Conservation (phyloP, 2,329 filamentous ascomycete genomes). For the Ascomycota sp. region DNA sequence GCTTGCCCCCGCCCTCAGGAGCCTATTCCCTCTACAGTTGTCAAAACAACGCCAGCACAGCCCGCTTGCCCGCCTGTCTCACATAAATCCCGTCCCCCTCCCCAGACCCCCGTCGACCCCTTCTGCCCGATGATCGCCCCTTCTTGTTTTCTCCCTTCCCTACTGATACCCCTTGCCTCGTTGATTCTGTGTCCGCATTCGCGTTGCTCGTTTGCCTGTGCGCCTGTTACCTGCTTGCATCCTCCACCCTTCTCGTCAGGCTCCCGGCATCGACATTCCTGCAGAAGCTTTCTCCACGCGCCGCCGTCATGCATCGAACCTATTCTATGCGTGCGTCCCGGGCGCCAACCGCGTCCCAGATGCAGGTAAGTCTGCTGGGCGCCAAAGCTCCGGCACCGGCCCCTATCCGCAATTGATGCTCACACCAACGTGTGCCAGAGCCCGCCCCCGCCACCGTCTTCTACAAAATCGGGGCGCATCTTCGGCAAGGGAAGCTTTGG, state of each 20-base stretch:
- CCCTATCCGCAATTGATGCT: background rate
- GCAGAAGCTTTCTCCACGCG: background rate
- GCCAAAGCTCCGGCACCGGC: background rate
- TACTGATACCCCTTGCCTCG: too few species aligned
- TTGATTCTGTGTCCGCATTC: too few species aligned
- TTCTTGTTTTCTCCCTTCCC: too few species aligned
- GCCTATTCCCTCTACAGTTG: too few species aligned
- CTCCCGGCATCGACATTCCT: background rate
- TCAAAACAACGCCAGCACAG: too few species aligned
- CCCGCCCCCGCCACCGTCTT: constrained; percentile 76
- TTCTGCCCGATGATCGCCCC: too few species aligned
- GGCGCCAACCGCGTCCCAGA: constrained; percentile 76
- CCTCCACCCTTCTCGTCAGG: background rate
- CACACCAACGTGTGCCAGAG: constrained; percentile 34
- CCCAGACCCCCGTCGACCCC: too few species aligned
- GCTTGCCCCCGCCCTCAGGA: too few species aligned
- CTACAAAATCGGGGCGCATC: constrained; percentile 76
- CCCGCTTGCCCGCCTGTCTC: too few species aligned
- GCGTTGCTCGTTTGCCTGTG: too few species aligned
- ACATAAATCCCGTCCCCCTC: too few species aligned
- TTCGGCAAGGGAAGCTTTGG: constrained; percentile 75
- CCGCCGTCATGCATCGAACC: constrained; percentile 70
- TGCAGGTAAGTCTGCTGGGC: constrained; percentile 24
- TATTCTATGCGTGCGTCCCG: constrained; percentile 97
- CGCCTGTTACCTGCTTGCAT: too few species aligned